Conservation (phyloP, 139 green algal species). For the Ettlia oleoabundans region DNA sequence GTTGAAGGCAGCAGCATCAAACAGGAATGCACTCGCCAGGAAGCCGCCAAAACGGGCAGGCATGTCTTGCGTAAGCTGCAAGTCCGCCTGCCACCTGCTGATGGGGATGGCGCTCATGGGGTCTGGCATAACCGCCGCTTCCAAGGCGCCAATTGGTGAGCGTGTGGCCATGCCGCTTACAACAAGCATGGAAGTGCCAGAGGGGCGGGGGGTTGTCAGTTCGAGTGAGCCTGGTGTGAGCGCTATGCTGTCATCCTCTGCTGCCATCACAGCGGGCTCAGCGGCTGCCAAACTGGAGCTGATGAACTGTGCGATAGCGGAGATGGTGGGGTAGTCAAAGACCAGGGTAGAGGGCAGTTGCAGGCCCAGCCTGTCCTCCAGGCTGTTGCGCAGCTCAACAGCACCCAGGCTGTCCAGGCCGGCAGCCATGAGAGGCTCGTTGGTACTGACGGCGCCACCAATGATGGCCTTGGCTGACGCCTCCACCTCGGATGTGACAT, state of each 20-base stretch:
- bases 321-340: constrained; percentile 67
- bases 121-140: background rate
- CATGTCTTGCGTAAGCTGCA: constrained; percentile 11
- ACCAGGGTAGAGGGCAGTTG: constrained; percentile 55
- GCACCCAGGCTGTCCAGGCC: constrained; percentile 68
- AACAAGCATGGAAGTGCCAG: background rate
- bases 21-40: constrained; percentile 53
- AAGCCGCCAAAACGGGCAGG: constrained; percentile 71
- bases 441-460: constrained; percentile 15
- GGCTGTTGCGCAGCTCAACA: constrained; percentile 47
- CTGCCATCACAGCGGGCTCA: background rate
- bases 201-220: background rate
- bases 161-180: constrained; percentile 25
- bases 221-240: background rate
- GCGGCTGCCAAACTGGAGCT: background rate
- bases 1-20: constrained; percentile 59
- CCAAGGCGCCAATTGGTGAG: constrained; percentile 16
- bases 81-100: constrained; percentile 29
- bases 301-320: constrained; percentile 40
- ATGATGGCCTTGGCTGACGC: constrained; percentile 57
- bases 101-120: constrained; percentile 15
- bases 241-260: background rate
- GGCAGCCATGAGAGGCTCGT: constrained; percentile 66
- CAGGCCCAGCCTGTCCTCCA: constrained; percentile 46
- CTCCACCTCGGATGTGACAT: constrained; percentile 47